Evolutionary conservation across 1,284 basidiomycete species (phyloP).

Genomic region (Marasmius oreades): DNA sequence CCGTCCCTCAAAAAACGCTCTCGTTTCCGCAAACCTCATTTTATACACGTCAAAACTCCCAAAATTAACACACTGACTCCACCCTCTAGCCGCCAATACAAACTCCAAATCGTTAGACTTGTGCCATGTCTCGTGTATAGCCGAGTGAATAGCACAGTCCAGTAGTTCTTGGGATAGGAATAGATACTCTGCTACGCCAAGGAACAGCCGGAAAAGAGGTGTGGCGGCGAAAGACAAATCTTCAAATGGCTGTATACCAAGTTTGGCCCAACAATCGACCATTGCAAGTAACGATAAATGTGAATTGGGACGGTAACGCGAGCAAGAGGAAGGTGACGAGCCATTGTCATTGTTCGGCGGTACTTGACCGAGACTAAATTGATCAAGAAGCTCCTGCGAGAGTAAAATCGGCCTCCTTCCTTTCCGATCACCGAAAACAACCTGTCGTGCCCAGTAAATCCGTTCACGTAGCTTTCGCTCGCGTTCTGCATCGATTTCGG

Average conservation of each 20-base stretch:
- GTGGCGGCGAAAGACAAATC: slow-evolving; percentile 95
- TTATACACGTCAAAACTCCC: slow-evolving; percentile 90
- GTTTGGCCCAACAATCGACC: slow-evolving; percentile 96
- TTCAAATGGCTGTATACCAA: slow-evolving; percentile 86
- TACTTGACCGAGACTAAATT: slow-evolving; percentile 73
- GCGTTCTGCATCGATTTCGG: slow-evolving; percentile 38
- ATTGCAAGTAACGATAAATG: slow-evolving; percentile 96
- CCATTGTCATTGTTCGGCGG: slow-evolving; percentile 13
- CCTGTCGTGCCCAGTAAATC: slow-evolving; percentile 73
- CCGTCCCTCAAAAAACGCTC: slow-evolving; percentile 80
- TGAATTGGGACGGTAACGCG: slow-evolving; percentile 64
- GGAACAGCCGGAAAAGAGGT: slow-evolving; percentile 95
- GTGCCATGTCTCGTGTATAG: slow-evolving; percentile 78
- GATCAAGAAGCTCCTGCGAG: slow-evolving; percentile 83
- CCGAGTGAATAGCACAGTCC: slow-evolving; percentile 72
- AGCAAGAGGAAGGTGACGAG: slow-evolving; percentile 20
- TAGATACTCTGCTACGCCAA: slow-evolving; percentile 95
- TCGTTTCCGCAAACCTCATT: slow-evolving; percentile 79
- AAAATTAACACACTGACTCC: slow-evolving; percentile 94
- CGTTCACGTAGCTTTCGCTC: slow-evolving; percentile 52
- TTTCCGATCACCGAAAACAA: slow-evolving; percentile 66
- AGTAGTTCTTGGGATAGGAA: slow-evolving; percentile 72
- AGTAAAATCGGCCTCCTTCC: slow-evolving; percentile 73
- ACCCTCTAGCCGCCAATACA: slow-evolving; percentile 91
- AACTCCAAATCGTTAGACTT: slow-evolving; percentile 93